These are phyloP conservation scores for Metschnikowia koreensis DNA, from an alignment of 805 yeast genomes.

Conservation along the genomic window DNA sequence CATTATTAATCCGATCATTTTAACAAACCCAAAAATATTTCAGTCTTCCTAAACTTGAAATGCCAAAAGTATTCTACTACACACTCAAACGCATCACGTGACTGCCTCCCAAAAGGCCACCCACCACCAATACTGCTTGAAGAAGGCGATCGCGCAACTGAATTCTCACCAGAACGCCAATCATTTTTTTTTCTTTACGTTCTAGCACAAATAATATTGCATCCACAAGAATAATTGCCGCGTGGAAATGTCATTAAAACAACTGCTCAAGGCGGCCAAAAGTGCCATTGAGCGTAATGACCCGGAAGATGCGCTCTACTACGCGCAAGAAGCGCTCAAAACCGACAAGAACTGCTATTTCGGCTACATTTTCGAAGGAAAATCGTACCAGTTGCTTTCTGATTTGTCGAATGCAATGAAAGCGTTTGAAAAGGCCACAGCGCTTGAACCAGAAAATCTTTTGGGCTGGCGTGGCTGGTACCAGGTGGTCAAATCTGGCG, in stretches of 20 bases:
- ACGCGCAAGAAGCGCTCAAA: constrained; percentile 54
- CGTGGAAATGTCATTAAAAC: constrained; percentile 24
- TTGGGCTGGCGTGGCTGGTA: constrained; percentile 83
- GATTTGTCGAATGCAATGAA: constrained; percentile 38
- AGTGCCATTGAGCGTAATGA: constrained; percentile 53
- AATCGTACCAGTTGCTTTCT: constrained; percentile 52
- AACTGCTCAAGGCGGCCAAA: constrained; percentile 39
- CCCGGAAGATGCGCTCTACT: constrained; percentile 58
- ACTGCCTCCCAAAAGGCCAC: no score
- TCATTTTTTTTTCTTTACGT: no score
- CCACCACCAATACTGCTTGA: no score
- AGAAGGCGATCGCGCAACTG: no score
- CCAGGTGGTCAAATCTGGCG: constrained; percentile 38
- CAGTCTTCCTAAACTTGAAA: no score
- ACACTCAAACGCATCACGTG: no score
- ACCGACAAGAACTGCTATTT: constrained; percentile 57
- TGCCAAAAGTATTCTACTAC: no score
- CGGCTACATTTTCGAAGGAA: constrained; percentile 73
- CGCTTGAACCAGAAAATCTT: constrained; percentile 48
- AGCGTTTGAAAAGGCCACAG: constrained; percentile 50
- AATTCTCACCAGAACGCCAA: no score
- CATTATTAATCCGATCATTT: no score
- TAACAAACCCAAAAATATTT: no score
- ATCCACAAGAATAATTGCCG: neutral
- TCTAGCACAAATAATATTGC: no score